A percentile compares a stretch with the other conserved stretches of the same genome.
Conservation (phyloP, 2,329 filamentous ascomycete species). For the Fusarium keratoplasticum region DNA sequence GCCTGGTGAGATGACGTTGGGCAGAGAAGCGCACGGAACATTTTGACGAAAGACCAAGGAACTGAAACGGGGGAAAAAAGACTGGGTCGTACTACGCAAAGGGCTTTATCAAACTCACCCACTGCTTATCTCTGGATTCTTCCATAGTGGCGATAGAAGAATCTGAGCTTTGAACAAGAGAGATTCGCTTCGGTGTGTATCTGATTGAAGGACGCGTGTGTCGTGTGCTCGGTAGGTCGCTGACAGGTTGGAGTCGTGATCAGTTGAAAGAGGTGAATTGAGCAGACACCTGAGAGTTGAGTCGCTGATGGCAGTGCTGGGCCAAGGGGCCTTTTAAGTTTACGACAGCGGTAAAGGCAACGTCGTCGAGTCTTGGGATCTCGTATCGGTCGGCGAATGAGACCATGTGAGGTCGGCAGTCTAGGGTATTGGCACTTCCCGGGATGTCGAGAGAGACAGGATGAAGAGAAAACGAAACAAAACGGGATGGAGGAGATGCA, state of each 20-base stretch:
- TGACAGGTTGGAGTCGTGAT: not conserved
- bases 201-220: not conserved
- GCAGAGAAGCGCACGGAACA: slow-evolving; percentile 19
- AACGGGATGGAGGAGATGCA: slow-evolving; percentile 24
- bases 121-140: slow-evolving; percentile 58
- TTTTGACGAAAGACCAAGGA: slow-evolving; percentile 11
- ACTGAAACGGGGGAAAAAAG: slow-evolving; percentile 16
- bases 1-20: slow-evolving; percentile 39
- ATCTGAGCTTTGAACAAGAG: slow-evolving; percentile 4
- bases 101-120: slow-evolving; percentile 53
- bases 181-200: not conserved
- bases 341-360: not conserved
- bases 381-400: slow-evolving; percentile 5
- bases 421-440: not conserved
- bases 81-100: slow-evolving; percentile 21
- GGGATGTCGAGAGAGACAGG: slow-evolving; percentile 3
- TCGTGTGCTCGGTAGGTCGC: not conserved
- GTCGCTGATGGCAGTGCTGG: not conserved
- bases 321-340: not conserved
- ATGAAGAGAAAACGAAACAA: slow-evolving; percentile 1
- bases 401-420: not conserved
- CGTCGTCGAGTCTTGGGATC: not conserved
- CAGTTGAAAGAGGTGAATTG: not conserved
- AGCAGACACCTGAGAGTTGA: not conserved
- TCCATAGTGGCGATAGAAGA: slow-evolving; percentile 28